Percentiles rank a stretch among this genome's conserved stretches.
These are phyloP conservation scores for Neurospora tetrasperma DNA, from an alignment of 495 filamentous ascomycete species.

Conservation along the genomic window DNA sequence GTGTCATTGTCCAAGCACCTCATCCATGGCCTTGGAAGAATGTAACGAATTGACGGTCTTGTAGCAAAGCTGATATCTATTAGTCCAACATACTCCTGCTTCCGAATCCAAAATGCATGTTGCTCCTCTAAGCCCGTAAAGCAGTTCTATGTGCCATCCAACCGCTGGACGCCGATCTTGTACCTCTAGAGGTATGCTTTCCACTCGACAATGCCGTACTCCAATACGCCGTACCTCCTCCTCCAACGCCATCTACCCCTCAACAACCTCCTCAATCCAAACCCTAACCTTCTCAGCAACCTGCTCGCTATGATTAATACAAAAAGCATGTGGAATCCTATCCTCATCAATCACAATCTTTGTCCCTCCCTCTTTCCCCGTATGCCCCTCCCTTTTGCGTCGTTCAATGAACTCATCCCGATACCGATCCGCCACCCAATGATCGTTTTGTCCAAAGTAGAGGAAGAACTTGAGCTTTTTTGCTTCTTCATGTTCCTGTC, in stretches of 20 bases:
- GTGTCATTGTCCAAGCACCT: neutral
- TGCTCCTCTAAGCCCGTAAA: neutral
- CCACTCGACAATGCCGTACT: no score
- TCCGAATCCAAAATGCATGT: neutral
- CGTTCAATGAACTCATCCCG: conserved; percentile 62
- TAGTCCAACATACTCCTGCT: neutral
- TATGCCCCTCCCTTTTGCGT: conserved; percentile 24
- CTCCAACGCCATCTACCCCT: neutral
- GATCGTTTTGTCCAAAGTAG: conserved; percentile 67
- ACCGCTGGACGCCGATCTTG: neutral
- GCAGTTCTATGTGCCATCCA: neutral
- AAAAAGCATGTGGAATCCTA: conserved; percentile 72
- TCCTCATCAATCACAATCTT: conserved; percentile 64
- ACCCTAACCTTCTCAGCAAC: conserved; percentile 54
- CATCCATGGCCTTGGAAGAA: no score
- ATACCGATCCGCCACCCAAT: conserved; percentile 72
- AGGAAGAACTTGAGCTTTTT: conserved; percentile 51
- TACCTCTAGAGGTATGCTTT: neutral
- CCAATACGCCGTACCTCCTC: no score
- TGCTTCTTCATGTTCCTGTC: neutral
- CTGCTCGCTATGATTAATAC: conserved; percentile 55
- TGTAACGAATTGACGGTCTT: no score
- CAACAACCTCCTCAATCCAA: conserved; percentile 50
- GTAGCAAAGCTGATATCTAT: no score
- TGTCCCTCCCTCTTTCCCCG: conserved; percentile 35